These are phyloP conservation scores for Phytophthora cactorum DNA, from an alignment of 352 stramenopile species.

Conservation along the genomic window DNA sequence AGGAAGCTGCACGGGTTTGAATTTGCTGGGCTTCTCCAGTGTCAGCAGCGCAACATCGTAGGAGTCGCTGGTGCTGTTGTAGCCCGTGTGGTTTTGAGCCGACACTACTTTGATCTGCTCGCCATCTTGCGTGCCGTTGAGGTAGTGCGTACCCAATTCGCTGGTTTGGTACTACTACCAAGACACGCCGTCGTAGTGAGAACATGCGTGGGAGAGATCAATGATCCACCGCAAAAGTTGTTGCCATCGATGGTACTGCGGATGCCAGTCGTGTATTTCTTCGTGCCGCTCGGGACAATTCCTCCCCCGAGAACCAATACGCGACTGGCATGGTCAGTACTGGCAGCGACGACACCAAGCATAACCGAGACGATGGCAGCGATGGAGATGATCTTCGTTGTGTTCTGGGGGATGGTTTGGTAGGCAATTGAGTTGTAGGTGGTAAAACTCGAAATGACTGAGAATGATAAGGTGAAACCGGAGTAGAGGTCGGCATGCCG, in stretches of 20 bases:
- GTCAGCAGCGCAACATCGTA: constrained; percentile 7
- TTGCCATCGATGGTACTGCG: neutral
- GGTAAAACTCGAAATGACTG: neutral
- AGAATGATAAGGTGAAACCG: neutral
- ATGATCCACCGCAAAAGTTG: neutral
- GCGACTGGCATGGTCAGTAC: neutral
- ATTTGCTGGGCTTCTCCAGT: constrained; percentile 35
- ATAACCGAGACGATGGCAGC: neutral
- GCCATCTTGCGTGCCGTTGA: neutral
- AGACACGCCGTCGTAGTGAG: neutral
- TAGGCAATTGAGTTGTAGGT: neutral
- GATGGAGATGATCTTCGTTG: neutral
- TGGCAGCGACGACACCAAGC: neutral
- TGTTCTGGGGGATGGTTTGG: no score
- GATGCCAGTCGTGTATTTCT: neutral
- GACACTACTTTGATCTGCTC: neutral
- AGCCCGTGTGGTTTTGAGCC: constrained; percentile 3
- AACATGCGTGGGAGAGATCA: neutral
- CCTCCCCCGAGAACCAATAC: neutral
- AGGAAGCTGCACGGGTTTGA: constrained; percentile 35
- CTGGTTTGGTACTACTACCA: neutral
- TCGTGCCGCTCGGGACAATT: neutral
- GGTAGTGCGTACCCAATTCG: constrained; percentile 1
- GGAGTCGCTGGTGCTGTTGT: neutral
- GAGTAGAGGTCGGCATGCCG: neutral